Percentiles rank a stretch among this genome's conserved stretches.
phyloP scores from a whole-genome alignment of 2,329 filamentous ascomycete genomes.

The Zalaria obscura region DNA sequence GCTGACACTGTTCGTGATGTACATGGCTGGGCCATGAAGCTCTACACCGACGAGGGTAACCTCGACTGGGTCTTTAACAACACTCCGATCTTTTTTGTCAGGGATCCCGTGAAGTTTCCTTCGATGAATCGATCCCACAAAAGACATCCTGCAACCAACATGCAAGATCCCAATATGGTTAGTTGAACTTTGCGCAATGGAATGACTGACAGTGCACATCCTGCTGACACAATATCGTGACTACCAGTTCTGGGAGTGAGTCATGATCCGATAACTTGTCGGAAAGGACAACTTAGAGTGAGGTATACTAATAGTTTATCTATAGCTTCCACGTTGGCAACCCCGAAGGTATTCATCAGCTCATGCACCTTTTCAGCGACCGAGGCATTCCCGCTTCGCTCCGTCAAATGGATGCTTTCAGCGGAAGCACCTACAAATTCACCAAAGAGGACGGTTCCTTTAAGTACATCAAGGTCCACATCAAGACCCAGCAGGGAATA shows the following conservation, averaged over 20 bases:
- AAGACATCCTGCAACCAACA: slow-evolving; percentile 17
- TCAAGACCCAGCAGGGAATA: slow-evolving; percentile 33
- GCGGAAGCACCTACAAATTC: slow-evolving; percentile 31
- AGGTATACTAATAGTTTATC: slow-evolving; percentile 2
- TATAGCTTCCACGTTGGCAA: not conserved
- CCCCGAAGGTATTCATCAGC: slow-evolving; percentile 33
- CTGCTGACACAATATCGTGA: too few species aligned
- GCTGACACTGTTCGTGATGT: slow-evolving; percentile 35
- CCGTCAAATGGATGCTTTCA: slow-evolving; percentile 32
- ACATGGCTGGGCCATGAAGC: slow-evolving; percentile 36
- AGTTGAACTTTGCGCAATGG: not conserved
- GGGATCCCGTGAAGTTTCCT: slow-evolving; percentile 28
- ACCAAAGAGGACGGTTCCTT: slow-evolving; percentile 28
- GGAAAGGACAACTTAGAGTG: too few species aligned
- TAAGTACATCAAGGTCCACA: slow-evolving; percentile 36
- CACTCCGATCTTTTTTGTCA: slow-evolving; percentile 28
- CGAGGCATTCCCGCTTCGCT: slow-evolving; percentile 32
- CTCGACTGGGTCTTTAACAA: slow-evolving; percentile 34
- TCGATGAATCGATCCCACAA: slow-evolving; percentile 22
- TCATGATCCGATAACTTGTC: too few species aligned
- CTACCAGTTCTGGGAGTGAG: too few species aligned
- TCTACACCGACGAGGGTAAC: slow-evolving; percentile 39
- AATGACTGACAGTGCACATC: too few species aligned
- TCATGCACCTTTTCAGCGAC: slow-evolving; percentile 38
- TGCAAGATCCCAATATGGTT: slow-evolving; percentile 19